Conservation (phyloP, 1,284 basidiomycete species). For the Sparassis latifolia region DNA sequence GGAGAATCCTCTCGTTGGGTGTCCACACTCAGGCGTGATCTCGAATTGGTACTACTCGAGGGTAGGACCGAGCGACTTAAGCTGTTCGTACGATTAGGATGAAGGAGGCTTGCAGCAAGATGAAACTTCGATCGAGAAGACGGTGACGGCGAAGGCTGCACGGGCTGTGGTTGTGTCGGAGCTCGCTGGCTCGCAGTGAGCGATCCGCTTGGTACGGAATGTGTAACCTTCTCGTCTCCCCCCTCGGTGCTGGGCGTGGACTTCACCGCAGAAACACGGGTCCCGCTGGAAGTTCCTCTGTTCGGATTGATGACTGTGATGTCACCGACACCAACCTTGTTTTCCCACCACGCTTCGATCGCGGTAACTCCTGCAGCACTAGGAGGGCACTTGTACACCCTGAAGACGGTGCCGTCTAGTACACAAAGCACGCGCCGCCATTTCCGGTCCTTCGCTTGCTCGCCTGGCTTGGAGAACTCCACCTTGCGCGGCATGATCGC, state of each 20-base stretch:
- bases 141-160: slow-evolving; percentile 2
- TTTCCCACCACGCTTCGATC: slow-evolving; percentile 72
- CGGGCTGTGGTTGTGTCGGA: background rate
- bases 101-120: slow-evolving; percentile 20
- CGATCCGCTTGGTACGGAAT: slow-evolving; percentile 1
- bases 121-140: slow-evolving; percentile 19
- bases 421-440: slow-evolving; percentile 90
- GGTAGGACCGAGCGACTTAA: slow-evolving; percentile 3
- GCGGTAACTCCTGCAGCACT: slow-evolving; percentile 41
- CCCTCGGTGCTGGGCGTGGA: slow-evolving; percentile 11
- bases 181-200: background rate
- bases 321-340: slow-evolving; percentile 63
- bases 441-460: slow-evolving; percentile 85
- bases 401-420: slow-evolving; percentile 86
- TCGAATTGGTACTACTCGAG: slow-evolving; percentile 7
- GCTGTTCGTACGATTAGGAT: slow-evolving; percentile 18
- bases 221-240: slow-evolving; percentile 17
- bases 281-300: slow-evolving; percentile 15
- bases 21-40: slow-evolving; percentile 20
- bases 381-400: slow-evolving; percentile 70
- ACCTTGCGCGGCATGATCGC: slow-evolving; percentile 89
- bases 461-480: slow-evolving; percentile 84
- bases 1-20: slow-evolving; percentile 12
- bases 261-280: slow-evolving; percentile 19
- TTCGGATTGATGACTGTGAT: slow-evolving; percentile 23